Percentiles rank a stretch among this genome's conserved stretches.
Evolutionary conservation across 208 protist genomes (phyloP).

Genomic region (Crithidia bombi): DNA sequence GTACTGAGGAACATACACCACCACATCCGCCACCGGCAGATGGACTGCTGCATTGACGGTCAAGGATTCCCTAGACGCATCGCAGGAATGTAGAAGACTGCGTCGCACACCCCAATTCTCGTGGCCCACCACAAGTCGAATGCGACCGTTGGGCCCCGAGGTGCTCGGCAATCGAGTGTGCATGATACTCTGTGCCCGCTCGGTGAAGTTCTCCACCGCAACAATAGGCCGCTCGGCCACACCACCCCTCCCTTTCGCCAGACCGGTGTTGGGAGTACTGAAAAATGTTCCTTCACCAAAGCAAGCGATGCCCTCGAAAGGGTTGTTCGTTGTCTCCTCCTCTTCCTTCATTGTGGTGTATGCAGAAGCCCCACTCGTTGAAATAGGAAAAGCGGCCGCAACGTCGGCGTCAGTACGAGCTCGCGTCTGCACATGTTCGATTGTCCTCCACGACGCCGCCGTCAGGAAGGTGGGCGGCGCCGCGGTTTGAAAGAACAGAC

Average conservation of each 20-base stretch:
- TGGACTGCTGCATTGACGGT: background rate
- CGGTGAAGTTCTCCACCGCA: slow-evolving; percentile 84
- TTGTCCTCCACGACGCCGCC: slow-evolving; percentile 41
- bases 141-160: background rate
- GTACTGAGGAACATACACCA: slow-evolving; percentile 90
- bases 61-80: background rate
- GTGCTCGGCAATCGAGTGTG: slow-evolving; percentile 41
- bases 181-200: slow-evolving; percentile 68
- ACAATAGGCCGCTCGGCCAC: slow-evolving; percentile 43
- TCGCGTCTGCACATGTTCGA: slow-evolving; percentile 60
- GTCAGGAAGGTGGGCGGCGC: slow-evolving; percentile 70
- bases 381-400: background rate
- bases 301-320: slow-evolving; percentile 26
- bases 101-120: slow-evolving; percentile 85
- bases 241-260: background rate
- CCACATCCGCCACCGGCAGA: slow-evolving; percentile 25
- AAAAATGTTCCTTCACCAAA: slow-evolving; percentile 56
- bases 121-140: slow-evolving; percentile 79
- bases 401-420: background rate
- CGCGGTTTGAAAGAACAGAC: slow-evolving; percentile 69
- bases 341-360: background rate
- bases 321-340: background rate
- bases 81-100: slow-evolving; percentile 38
- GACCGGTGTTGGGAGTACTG: background rate
- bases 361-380: background rate